These are phyloP conservation scores for Globisporangium irregulare DNA, from an alignment of 352 stramenopile genomes.

Conservation along the genomic window DNA sequence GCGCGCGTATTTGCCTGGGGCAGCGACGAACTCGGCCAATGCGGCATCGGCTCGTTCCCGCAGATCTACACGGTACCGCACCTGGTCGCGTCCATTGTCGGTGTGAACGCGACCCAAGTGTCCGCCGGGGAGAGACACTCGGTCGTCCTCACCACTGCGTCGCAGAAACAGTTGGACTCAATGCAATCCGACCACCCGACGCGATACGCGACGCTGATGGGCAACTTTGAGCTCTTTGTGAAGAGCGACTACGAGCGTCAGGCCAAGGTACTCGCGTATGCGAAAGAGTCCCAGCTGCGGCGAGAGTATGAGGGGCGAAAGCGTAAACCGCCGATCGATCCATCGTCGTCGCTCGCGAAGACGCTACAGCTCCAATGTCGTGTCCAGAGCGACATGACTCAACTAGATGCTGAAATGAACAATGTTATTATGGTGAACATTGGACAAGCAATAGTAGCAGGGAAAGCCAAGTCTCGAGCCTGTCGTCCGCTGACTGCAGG, in stretches of 20 bases:
- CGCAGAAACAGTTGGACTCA: slow-evolving; percentile 38
- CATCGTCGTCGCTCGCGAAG: slow-evolving; percentile 19
- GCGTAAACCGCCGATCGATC: slow-evolving; percentile 38
- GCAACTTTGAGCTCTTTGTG: slow-evolving; percentile 37
- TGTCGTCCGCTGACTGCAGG: slow-evolving; percentile 11
- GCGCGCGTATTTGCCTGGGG: slow-evolving; percentile 65
- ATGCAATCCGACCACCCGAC: slow-evolving; percentile 44
- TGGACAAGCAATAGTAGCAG: not conserved
- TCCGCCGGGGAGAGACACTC: slow-evolving; percentile 49
- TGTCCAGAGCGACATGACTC: slow-evolving; percentile 25
- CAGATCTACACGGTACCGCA: slow-evolving; percentile 78
- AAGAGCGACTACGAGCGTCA: slow-evolving; percentile 37
- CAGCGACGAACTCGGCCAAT: slow-evolving; percentile 73
- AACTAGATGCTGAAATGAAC: slow-evolving; percentile 7
- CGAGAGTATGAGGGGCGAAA: slow-evolving; percentile 29
- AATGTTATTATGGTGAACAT: not conserved
- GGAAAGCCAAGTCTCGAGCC: not conserved
- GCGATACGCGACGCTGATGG: slow-evolving; percentile 38
- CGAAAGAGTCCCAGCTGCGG: slow-evolving; percentile 24
- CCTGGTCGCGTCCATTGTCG: slow-evolving; percentile 56
- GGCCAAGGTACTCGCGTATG: slow-evolving; percentile 27
- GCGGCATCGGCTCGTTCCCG: slow-evolving; percentile 56
- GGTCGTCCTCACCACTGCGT: slow-evolving; percentile 39
- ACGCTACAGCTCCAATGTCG: slow-evolving; percentile 26
- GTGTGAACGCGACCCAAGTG: slow-evolving; percentile 51